phyloP scores from a whole-genome alignment of 495 filamentous ascomycete genomes.

The Penicillium goetzii region DNA sequence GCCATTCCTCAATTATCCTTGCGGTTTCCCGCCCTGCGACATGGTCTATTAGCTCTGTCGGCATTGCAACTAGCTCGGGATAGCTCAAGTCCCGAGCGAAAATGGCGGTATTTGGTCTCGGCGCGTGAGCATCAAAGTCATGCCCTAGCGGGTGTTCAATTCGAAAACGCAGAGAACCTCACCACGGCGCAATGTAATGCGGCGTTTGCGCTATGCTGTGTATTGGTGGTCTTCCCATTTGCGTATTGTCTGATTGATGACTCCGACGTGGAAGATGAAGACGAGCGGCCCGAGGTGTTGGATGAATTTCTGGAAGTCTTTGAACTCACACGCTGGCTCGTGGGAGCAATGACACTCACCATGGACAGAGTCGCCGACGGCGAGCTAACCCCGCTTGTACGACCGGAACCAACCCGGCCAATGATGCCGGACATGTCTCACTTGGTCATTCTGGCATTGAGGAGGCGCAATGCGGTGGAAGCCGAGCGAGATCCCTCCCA shows the following conservation, averaged over 20 bases:
- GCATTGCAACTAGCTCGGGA: slow-evolving; percentile 48
- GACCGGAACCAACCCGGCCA: slow-evolving; percentile 26
- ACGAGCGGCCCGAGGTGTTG: slow-evolving; percentile 28
- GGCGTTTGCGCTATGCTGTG: slow-evolving; percentile 49
- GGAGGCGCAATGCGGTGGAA: slow-evolving; percentile 35
- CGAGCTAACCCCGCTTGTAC: slow-evolving; percentile 39
- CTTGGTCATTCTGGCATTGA: slow-evolving; percentile 38
- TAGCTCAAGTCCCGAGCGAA: slow-evolving; percentile 16
- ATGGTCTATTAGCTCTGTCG: slow-evolving; percentile 54
- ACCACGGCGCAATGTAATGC: slow-evolving; percentile 47
- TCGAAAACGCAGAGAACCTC: slow-evolving; percentile 29
- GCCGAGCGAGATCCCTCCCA: slow-evolving; percentile 31
- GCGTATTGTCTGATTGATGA: slow-evolving; percentile 40
- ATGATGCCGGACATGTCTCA: slow-evolving; percentile 46
- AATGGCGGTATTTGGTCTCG: slow-evolving; percentile 33
- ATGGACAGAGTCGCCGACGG: slow-evolving; percentile 41
- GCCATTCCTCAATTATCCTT: slow-evolving; percentile 51
- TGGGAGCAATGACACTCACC: slow-evolving; percentile 35
- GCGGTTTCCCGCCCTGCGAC: slow-evolving; percentile 49
- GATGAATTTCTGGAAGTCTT: slow-evolving; percentile 51
- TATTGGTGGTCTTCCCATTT: slow-evolving; percentile 51
- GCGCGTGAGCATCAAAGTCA: slow-evolving; percentile 44
- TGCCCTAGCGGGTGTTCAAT: slow-evolving; percentile 40
- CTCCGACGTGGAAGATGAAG: slow-evolving; percentile 22
- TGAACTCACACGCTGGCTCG: slow-evolving; percentile 43